Base-by-base conservation (phyloP, 1,139 yeast species). In the Saccharomyces hybrid region DNA sequence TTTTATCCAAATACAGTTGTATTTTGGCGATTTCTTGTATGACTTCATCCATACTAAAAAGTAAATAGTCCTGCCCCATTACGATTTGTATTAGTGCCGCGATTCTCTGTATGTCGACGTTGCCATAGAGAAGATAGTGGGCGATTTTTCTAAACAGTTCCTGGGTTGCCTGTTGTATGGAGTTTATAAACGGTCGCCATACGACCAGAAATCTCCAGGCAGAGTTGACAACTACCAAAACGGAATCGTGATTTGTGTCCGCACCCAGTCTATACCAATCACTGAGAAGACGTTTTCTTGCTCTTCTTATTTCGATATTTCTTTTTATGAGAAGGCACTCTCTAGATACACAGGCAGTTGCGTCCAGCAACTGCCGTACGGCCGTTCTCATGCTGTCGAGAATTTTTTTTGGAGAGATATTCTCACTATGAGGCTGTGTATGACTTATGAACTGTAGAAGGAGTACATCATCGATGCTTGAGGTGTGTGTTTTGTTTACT, bases 191-290 rank as follows among this genome's bases (percentile, higher is more conserved):
- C 5, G 25, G 25, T 38, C 44, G 25, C 44, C 44, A 38, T 1
- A 38, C 44, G 13, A 7, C 25, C 13, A 38, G 44, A 38, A 38
- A 38, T n/a, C 44, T 38, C 44, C 44, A 38, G 23, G 44, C 44
- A 9, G 44, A 38, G 44, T 38, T 38, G 2, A 19, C 44, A 2
- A 38, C 25, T 8, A 38, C 5, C 16, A 38, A 38, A 3, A 38
- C 25, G 25, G 44, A 5, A 38, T 38, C 44, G n/a, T 87, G 89
- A 64, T 87, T 89, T 3, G 97, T 97, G 62, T 87, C 86, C 8
- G 86, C 81, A 80, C 91, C 90, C 48, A 93, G 75, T 57, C 85
- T 86, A 54, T 95, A 91, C 86, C 97, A 87, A 66, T 91, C 97
- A 0, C 96, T 91, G 48, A 93, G 79, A 55, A 93, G 74, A 23